Conservation (phyloP, 2,329 filamentous ascomycete species). For the Scedosporium boydii region DNA sequence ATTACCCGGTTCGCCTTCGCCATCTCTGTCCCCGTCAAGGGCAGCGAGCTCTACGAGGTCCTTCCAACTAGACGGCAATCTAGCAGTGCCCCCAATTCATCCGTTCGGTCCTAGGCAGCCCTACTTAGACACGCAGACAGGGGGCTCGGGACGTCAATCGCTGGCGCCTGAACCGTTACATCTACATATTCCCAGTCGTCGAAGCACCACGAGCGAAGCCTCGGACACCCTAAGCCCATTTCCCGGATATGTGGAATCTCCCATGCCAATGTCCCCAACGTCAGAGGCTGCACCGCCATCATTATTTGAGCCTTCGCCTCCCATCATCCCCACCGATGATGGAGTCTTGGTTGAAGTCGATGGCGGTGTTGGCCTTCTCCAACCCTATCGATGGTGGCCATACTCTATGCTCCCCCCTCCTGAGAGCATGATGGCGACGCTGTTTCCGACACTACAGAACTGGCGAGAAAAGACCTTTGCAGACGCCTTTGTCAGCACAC, state of each 20-base stretch:
- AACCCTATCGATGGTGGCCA: slow-evolving; percentile 63
- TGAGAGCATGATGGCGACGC: slow-evolving; percentile 56
- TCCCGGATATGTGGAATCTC: slow-evolving; percentile 56
- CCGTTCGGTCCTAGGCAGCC: background rate
- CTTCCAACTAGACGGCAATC: slow-evolving; percentile 24
- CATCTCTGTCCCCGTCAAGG: slow-evolving; percentile 1
- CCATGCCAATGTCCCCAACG: slow-evolving; percentile 14
- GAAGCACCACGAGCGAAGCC: slow-evolving; percentile 30
- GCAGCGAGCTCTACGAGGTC: slow-evolving; percentile 11
- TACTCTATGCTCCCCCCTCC: slow-evolving; percentile 64
- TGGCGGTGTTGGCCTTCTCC: background rate
- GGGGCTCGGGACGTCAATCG: slow-evolving; percentile 7
- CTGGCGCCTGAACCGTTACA: slow-evolving; percentile 19
- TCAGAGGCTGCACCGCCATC: background rate
- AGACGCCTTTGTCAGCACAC: slow-evolving; percentile 71
- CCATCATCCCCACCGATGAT: slow-evolving; percentile 3
- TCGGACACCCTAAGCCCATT: slow-evolving; percentile 54
- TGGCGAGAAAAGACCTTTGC: slow-evolving; percentile 78
- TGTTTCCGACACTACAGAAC: slow-evolving; percentile 79
- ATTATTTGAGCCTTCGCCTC: background rate
- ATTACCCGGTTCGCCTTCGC: background rate
- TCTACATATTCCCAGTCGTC: slow-evolving; percentile 37
- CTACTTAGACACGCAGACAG: slow-evolving; percentile 8
- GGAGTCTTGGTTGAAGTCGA: slow-evolving; percentile 1
- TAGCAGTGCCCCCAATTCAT: slow-evolving; percentile 30